These are phyloP conservation scores for Xylaria sp. DNA, from an alignment of 2,329 filamentous ascomycete species.

Conservation along the genomic window DNA sequence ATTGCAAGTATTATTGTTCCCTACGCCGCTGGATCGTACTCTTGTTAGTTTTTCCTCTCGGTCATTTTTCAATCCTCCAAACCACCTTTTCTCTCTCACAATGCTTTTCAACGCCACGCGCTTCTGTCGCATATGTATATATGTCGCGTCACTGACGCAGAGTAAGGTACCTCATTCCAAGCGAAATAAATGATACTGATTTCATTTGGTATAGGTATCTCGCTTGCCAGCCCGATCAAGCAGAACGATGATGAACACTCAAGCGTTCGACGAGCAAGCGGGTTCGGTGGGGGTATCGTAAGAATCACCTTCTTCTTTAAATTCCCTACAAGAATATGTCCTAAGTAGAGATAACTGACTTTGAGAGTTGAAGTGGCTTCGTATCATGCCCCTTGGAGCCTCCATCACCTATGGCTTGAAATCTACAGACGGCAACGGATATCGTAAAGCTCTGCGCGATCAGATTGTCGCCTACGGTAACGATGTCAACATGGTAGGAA, in stretches of 20 bases:
- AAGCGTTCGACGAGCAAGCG: constrained; percentile 11
- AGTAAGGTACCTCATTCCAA: constrained; percentile 9
- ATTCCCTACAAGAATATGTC: too few relatives aligned
- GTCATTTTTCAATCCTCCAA: neutral
- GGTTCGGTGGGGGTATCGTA: constrained; percentile 41
- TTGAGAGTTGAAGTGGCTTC: constrained; percentile 31
- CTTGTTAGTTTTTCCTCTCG: neutral
- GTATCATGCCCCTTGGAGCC: constrained; percentile 54
- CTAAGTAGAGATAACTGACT: too few relatives aligned
- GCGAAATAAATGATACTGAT: neutral
- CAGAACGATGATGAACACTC: neutral
- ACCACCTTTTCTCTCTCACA: neutral
- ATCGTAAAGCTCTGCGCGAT: constrained; percentile 51
- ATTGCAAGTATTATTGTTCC: constrained; percentile 11
- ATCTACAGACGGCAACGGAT: constrained; percentile 51
- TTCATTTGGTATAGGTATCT: constrained; percentile 17
- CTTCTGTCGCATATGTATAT: constrained; percentile 22
- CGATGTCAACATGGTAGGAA: constrained; percentile 53
- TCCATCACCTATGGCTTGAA: constrained; percentile 52
- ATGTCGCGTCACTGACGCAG: constrained; percentile 19
- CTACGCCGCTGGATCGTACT: neutral
- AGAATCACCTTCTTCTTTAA: too few relatives aligned
- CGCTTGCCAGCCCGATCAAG: constrained; percentile 8
- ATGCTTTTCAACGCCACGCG: constrained; percentile 19
- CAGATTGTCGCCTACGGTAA: constrained; percentile 48